A percentile compares a stretch with the other conserved stretches of the same genome.
Conservation (phyloP, 805 yeast genomes). For the Saccharomycopsis vini region DNA sequence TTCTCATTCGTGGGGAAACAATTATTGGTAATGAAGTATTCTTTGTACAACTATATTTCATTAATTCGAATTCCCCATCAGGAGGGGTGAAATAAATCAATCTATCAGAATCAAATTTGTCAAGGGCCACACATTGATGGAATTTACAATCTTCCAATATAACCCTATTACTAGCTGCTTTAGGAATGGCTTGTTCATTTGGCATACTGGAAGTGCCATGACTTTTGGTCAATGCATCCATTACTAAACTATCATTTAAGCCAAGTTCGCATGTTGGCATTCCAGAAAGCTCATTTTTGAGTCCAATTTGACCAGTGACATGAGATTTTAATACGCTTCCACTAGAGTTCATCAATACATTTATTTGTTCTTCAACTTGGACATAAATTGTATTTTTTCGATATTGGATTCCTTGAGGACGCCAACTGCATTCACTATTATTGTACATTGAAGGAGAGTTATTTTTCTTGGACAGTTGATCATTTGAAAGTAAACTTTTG, state of each 20-base stretch:
- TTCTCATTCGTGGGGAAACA: conserved; percentile 46
- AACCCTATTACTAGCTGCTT: conserved; percentile 42
- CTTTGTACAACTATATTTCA: conserved; percentile 58
- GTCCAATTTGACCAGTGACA: conserved; percentile 66
- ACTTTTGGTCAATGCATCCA: conserved; percentile 20
- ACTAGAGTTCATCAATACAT: conserved; percentile 55
- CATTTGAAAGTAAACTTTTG: no score
- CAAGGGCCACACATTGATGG: conserved; percentile 77
- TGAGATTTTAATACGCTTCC: conserved; percentile 59
- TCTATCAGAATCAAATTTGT: conserved; percentile 55
- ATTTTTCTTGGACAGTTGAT: no score
- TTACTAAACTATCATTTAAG: conserved; percentile 44
- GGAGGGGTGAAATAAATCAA: conserved; percentile 74
- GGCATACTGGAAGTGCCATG: conserved; percentile 25
- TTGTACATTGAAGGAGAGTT: no score
- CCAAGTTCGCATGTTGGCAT: conserved; percentile 81
- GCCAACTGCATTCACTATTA: no score
- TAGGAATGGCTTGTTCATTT: conserved; percentile 28
- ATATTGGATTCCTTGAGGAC: conserved; percentile 61
- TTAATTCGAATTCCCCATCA: conserved; percentile 76
- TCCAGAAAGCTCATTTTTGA: conserved; percentile 69
- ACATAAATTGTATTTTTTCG: conserved; percentile 73
- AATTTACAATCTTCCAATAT: conserved; percentile 69
- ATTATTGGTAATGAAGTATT: conserved; percentile 64
- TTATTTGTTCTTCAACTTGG: conserved; percentile 68